These are phyloP conservation scores for Alternaria sp. DNA, from an alignment of 2,329 filamentous ascomycete species.

Conservation along the genomic window DNA sequence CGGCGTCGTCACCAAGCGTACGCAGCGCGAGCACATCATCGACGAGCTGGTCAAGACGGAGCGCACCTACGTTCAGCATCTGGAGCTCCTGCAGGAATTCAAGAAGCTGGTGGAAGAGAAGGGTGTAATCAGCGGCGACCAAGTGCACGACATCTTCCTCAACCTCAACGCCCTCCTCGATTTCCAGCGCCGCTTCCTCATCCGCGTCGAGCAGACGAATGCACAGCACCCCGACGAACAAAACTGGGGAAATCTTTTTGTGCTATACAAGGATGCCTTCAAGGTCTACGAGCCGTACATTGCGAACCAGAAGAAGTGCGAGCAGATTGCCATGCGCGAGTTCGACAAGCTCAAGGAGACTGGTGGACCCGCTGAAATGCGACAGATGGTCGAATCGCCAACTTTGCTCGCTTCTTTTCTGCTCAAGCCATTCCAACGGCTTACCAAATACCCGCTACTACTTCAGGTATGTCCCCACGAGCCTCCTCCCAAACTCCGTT, in stretches of 20 bases:
- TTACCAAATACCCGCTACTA: slow-evolving; percentile 93
- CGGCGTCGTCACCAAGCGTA: slow-evolving; percentile 62
- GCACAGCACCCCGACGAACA: slow-evolving; percentile 78
- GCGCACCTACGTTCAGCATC: slow-evolving; percentile 95
- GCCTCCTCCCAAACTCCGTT: slow-evolving; percentile 11
- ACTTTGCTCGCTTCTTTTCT: slow-evolving; percentile 91
- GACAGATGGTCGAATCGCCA: slow-evolving; percentile 82
- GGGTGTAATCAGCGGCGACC: slow-evolving; percentile 86
- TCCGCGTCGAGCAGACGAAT: slow-evolving; percentile 94
- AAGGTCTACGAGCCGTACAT: slow-evolving; percentile 97
- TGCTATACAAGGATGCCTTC: slow-evolving; percentile 84
- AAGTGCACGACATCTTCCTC: slow-evolving; percentile 92
- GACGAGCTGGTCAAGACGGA: slow-evolving; percentile 93
- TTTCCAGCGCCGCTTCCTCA: slow-evolving; percentile 93
- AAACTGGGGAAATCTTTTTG: slow-evolving; percentile 94
- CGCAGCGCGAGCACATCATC: slow-evolving; percentile 85
- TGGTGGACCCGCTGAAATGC: slow-evolving; percentile 67
- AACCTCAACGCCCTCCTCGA: slow-evolving; percentile 95
- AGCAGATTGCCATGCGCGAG: slow-evolving; percentile 80
- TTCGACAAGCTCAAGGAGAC: slow-evolving; percentile 86
- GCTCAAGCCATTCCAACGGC: slow-evolving; percentile 92
- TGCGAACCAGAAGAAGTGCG: slow-evolving; percentile 92
- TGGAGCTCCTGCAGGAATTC: slow-evolving; percentile 91
- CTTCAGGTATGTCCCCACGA: slow-evolving; percentile 69
- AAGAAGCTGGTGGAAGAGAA: slow-evolving; percentile 90